These are phyloP conservation scores for Phaffia rhodozyma DNA, from an alignment of 1,284 basidiomycete species.

Conservation along the genomic window DNA sequence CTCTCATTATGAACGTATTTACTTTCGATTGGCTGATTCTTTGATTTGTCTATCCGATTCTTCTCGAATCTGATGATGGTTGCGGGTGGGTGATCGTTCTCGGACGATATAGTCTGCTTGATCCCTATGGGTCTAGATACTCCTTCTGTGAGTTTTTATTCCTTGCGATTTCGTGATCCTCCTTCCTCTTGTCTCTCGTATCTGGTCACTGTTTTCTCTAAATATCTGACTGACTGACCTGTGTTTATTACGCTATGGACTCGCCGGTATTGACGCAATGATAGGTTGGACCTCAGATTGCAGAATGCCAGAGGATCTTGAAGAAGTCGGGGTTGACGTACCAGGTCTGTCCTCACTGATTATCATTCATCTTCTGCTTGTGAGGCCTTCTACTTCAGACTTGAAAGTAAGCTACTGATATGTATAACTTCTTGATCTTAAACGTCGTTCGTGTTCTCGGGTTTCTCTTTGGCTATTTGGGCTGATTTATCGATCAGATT, in stretches of 20 bases:
- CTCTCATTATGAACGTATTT: too few relatives aligned
- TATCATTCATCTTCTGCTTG: neutral
- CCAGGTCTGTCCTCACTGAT: slow-evolving; percentile 43
- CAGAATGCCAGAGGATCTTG: slow-evolving; percentile 59
- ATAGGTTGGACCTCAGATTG: slow-evolving; percentile 37
- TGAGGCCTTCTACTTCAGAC: too few relatives aligned
- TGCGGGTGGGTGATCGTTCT: too few relatives aligned
- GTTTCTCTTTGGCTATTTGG: too few relatives aligned
- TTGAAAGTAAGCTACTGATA: neutral
- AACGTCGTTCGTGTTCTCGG: neutral
- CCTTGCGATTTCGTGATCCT: neutral
- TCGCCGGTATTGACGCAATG: neutral
- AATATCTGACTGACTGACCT: slow-evolving; percentile 43
- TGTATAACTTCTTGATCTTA: neutral
- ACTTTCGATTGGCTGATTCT: too few relatives aligned
- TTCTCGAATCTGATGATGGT: too few relatives aligned
- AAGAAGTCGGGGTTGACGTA: slow-evolving; percentile 68
- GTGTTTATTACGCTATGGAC: slow-evolving; percentile 45
- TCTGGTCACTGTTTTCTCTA: slow-evolving; percentile 25
- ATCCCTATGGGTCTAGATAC: slow-evolving; percentile 34
- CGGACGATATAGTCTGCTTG: slow-evolving; percentile 29
- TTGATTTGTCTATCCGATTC: too few relatives aligned
- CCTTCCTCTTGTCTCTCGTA: neutral
- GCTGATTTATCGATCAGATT: too few relatives aligned
- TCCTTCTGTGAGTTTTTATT: slow-evolving; percentile 22